Evolutionary conservation across 2,329 filamentous ascomycete species (phyloP).

Genomic region (Xylariales sp.): DNA sequence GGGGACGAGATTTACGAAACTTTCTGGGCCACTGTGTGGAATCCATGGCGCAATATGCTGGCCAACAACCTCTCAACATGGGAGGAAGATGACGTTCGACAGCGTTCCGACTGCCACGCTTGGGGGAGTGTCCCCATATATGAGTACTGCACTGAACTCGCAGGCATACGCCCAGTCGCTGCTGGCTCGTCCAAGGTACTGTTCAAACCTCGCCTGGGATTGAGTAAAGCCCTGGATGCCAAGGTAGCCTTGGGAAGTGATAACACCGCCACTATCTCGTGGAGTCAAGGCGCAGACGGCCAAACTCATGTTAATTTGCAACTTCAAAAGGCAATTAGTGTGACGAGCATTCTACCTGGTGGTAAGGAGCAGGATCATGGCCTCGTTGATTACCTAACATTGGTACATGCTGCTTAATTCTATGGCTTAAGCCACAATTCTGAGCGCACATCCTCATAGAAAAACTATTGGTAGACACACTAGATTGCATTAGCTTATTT

Average conservation of each 20-base stretch:
- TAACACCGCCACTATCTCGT: background rate
- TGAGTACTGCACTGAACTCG: constrained; percentile 14
- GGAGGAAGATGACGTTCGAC: constrained; percentile 13
- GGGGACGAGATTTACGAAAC: constrained; percentile 9
- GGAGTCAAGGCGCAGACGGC: background rate
- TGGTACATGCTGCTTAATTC: no score
- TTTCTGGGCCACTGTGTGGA: constrained; percentile 12
- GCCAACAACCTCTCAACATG: constrained; percentile 13
- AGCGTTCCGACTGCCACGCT: constrained; percentile 16
- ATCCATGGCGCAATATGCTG: constrained; percentile 12
- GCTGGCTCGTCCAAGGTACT: constrained; percentile 9
- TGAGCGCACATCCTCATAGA: no score
- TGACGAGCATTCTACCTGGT: background rate
- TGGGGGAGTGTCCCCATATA: constrained; percentile 15
- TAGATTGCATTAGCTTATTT: no score
- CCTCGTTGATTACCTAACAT: background rate
- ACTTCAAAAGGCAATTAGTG: constrained; percentile 2
- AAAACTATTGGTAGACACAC: no score
- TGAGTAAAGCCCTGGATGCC: background rate
- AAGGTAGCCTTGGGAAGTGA: constrained; percentile 1
- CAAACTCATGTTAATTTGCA: background rate
- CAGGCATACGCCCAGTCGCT: constrained; percentile 9
- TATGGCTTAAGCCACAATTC: no score
- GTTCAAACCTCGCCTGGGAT: constrained; percentile 9
- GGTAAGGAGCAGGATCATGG: background rate